phyloP scores from a whole-genome alignment of 2,329 filamentous ascomycete genomes.

The Aspergillus glaucus region DNA sequence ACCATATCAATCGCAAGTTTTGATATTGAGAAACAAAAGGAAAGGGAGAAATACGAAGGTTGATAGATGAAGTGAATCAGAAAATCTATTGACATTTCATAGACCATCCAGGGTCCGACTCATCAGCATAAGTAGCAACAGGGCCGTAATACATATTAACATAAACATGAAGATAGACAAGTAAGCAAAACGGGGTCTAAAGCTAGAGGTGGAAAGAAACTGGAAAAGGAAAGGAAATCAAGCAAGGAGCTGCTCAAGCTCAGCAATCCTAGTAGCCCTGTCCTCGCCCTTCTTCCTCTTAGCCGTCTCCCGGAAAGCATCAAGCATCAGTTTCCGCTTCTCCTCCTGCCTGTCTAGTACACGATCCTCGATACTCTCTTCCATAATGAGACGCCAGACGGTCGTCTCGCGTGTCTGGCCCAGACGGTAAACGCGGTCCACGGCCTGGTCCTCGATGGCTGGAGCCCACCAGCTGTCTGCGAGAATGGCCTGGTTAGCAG shows the following conservation, averaged over 20 bases:
- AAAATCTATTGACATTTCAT: no score
- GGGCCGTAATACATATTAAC: neutral
- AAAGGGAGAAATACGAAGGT: no score
- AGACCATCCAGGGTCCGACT: no score
- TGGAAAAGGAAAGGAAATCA: constrained; percentile 2
- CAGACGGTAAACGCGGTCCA: constrained; percentile 79
- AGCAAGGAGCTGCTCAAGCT: constrained; percentile 35
- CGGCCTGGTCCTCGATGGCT: constrained; percentile 84
- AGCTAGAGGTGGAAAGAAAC: neutral
- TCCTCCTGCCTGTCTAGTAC: constrained; percentile 72
- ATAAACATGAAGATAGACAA: neutral
- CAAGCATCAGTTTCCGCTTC: constrained; percentile 70
- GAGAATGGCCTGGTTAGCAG: constrained; percentile 78
- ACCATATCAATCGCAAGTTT: no score
- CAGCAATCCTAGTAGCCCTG: constrained; percentile 47
- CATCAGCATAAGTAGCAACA: no score
- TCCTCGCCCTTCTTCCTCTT: constrained; percentile 52
- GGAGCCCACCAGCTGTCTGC: constrained; percentile 89
- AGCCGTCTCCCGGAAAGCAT: constrained; percentile 71
- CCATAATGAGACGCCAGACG: constrained; percentile 75
- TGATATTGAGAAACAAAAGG: no score
- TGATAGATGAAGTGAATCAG: no score
- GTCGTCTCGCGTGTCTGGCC: constrained; percentile 74
- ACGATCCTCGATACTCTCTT: constrained; percentile 71
- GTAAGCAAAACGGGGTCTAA: neutral